A percentile compares a stretch with the other conserved stretches of the same genome.
phyloP scores from a whole-genome alignment of 768 basidiomycete species.

The Suillus subaureus region DNA sequence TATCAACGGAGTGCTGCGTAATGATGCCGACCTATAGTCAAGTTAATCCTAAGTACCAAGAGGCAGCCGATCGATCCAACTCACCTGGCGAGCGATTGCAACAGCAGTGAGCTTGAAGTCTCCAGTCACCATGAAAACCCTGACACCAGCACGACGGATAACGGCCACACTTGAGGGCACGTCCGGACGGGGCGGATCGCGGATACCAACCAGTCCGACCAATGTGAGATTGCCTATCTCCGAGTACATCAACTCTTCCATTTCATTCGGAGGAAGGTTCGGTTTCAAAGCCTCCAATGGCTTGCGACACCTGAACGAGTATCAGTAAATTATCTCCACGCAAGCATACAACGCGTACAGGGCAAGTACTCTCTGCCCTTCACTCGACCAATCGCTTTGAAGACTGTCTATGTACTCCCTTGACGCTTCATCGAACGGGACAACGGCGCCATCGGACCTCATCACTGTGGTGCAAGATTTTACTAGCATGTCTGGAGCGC shows the following conservation, averaged over 20 bases:
- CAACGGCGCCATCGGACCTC: constrained; percentile 34
- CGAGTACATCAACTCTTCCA: constrained; percentile 42
- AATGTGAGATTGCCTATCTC: constrained; percentile 44
- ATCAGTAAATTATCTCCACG: constrained; percentile 5
- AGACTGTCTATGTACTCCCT: constrained; percentile 22
- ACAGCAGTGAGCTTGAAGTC: constrained; percentile 57
- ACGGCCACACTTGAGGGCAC: constrained; percentile 48
- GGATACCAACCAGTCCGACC: constrained; percentile 54
- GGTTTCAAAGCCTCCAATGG: constrained; percentile 27
- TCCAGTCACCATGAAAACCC: constrained; percentile 60
- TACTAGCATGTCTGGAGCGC: constrained; percentile 60
- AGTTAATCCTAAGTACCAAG: constrained; percentile 10
- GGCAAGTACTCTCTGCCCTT: constrained; percentile 57
- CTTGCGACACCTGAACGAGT: constrained; percentile 30
- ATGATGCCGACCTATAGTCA: constrained; percentile 42
- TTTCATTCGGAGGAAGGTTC: constrained; percentile 28
- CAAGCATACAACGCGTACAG: constrained; percentile 26
- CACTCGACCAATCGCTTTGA: constrained; percentile 46
- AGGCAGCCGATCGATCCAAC: constrained; percentile 14
- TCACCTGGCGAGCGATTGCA: constrained; percentile 50
- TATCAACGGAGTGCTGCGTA: constrained; percentile 40
- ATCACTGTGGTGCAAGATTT: constrained; percentile 39
- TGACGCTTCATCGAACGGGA: constrained; percentile 30
- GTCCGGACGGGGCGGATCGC: constrained; percentile 57
- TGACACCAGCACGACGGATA: constrained; percentile 52